Base-by-base conservation (phyloP, 805 yeast genomes). In the Barnettozyma salicaria region DNA sequence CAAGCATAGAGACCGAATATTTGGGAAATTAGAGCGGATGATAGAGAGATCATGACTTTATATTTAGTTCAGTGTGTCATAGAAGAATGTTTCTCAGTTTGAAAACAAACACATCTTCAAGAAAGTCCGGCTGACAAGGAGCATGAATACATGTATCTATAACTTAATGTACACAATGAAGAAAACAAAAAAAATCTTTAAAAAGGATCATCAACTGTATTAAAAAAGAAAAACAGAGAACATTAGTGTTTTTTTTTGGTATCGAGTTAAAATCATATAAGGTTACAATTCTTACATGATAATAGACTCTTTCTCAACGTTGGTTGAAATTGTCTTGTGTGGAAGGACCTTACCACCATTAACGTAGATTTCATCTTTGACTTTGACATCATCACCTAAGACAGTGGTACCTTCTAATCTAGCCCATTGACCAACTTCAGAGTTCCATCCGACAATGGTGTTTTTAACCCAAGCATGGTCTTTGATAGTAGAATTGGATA, bases 261-360 rank as follows among this genome's bases (percentile, higher is more conserved):
- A 31, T 29, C 13, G 6, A 19, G 24, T 14, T 12, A 17, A 32
- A 32, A 13, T 9, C n/a, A 7, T 6, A 7, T 4, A 19, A 16
- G 19, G 18, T 18, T 6, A 23, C 8, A 13, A 16, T 12, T 12
- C 14, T 38, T 75, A 92, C 99, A 92, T 92, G 70, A 92, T 92
- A 74, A 92, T 92, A 58, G 95, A 83, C 62, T 95, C 97, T 68
- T 83, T 80, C 77, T 94, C 97, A 64, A 92, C 96, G 65, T 92
- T 92, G 51, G 88, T 76, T 48, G 95, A 82, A 65, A 92, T 90
- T 45, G 96, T 74, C 76, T 92, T 92, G 79, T 92, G 98, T 53
- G 99, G 99, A 62, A 92, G 79, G 51, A 92, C 97, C 66, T 92
- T 88, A 70, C 97, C 99, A 68, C 99, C 99, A 68, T 92, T 92